Conservation (phyloP, 2,329 filamentous ascomycete species). For the Ceratocystis ficicola region DNA sequence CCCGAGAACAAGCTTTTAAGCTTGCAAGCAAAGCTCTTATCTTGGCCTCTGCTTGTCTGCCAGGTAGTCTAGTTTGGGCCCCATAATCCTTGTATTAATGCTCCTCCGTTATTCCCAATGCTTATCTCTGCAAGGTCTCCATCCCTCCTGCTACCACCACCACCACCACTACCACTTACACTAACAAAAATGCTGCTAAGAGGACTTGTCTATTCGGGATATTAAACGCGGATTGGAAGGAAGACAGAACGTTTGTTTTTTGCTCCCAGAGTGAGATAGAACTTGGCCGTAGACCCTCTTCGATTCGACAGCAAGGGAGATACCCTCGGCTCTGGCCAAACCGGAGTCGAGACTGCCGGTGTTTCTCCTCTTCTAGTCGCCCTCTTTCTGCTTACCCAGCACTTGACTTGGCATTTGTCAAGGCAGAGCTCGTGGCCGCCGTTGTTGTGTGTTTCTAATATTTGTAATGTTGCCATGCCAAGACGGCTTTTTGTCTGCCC, state of each 20-base stretch:
- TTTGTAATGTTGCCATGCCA: background rate
- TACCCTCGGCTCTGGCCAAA: background rate
- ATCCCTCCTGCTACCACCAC: no score
- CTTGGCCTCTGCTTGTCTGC: background rate
- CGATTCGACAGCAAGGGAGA: background rate
- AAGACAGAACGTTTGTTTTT: background rate
- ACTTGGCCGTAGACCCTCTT: background rate
- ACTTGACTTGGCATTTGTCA: background rate
- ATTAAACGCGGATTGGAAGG: background rate
- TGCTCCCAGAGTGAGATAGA: slow-evolving; percentile 1
- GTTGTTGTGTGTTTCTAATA: background rate
- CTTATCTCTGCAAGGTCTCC: background rate
- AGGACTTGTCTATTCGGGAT: background rate
- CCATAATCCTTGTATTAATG: background rate
- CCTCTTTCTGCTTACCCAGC: background rate
- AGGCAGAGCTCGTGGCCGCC: no score
- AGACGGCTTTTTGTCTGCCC: background rate
- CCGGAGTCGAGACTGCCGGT: background rate
- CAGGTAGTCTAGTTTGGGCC: background rate
- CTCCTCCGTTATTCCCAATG: background rate
- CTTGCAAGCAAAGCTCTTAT: slow-evolving; percentile 5
- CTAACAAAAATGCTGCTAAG: background rate
- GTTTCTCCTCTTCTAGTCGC: background rate
- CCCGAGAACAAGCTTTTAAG: background rate
- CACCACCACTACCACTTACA: background rate